These are phyloP conservation scores for Erodium trifolium DNA, from an alignment of 441 rosid species.

Conservation along the genomic window DNA sequence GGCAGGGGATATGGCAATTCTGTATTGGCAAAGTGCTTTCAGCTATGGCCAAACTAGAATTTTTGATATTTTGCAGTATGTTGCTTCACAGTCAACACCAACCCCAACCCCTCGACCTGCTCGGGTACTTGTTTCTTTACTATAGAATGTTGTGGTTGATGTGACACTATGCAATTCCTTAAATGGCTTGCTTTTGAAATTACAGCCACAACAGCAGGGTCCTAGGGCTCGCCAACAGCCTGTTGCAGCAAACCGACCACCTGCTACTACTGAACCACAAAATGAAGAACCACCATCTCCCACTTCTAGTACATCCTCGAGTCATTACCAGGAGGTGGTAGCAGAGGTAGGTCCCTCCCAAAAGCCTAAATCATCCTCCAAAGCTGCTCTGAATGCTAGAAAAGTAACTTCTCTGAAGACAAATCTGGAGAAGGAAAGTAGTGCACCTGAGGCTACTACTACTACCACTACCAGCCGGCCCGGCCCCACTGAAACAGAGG, in stretches of 20 bases:
- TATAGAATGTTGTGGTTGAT: too few relatives aligned
- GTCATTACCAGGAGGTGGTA: conserved; percentile 45
- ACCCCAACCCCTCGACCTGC: conserved; percentile 32
- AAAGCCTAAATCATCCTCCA: conserved; percentile 23
- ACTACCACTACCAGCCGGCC: conserved; percentile 16
- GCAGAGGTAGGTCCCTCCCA: conserved; percentile 33
- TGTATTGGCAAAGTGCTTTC: conserved; percentile 74
- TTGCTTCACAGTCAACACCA: conserved; percentile 68
- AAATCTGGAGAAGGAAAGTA: not conserved
- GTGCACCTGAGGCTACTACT: conserved; percentile 28
- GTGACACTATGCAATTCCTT: too few relatives aligned
- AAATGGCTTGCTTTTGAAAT: not conserved
- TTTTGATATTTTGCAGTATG: conserved; percentile 63
- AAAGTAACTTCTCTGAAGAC: not conserved
- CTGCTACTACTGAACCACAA: conserved; percentile 30
- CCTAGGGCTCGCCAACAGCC: conserved; percentile 30
- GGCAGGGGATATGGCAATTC: conserved; percentile 71
- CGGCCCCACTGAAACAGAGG: conserved; percentile 24
- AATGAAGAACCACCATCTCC: conserved; percentile 60
- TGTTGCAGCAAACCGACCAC: conserved; percentile 28
- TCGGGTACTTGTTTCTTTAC: conserved; percentile 37
- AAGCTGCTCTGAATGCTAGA: conserved; percentile 20
- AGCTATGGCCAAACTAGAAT: conserved; percentile 75
- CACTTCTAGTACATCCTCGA: conserved; percentile 48
- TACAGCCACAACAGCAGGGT: conserved; percentile 35